Conservation (phyloP, 2,329 filamentous ascomycete species). For the Curvularia sp. region DNA sequence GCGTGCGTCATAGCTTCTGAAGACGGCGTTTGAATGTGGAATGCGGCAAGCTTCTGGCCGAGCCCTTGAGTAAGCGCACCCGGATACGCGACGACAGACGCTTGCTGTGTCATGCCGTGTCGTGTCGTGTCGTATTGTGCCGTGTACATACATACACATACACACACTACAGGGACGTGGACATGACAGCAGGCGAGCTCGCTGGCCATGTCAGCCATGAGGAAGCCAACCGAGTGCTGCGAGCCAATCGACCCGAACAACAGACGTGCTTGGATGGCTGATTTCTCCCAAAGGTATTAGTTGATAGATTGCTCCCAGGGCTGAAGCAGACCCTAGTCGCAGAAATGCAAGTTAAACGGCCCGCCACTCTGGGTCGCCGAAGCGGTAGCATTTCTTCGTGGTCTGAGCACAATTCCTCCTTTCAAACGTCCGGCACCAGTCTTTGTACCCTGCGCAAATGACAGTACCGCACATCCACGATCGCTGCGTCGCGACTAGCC, state of each 20-base stretch:
- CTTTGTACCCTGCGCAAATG: slow-evolving; percentile 45
- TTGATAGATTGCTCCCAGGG: slow-evolving; percentile 12
- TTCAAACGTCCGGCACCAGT: slow-evolving; percentile 29
- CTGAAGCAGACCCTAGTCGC: slow-evolving; percentile 17
- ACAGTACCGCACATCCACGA: slow-evolving; percentile 40
- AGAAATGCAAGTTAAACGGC: slow-evolving; percentile 31
- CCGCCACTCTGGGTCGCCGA: slow-evolving; percentile 36
- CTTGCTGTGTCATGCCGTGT: slow-evolving; percentile 8
- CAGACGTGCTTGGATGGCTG: background rate
- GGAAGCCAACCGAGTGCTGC: background rate
- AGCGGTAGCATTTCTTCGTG: slow-evolving; percentile 28
- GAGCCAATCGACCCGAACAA: background rate
- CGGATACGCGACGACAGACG: slow-evolving; percentile 17
- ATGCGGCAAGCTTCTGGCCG: slow-evolving; percentile 26
- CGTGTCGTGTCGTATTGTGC: slow-evolving; percentile 11
- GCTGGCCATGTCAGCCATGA: background rate
- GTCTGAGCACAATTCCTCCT: slow-evolving; percentile 30
- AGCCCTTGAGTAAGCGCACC: slow-evolving; percentile 13
- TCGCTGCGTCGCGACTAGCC: slow-evolving; percentile 31
- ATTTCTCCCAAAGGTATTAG: background rate
- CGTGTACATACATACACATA: background rate
- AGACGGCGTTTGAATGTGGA: slow-evolving; percentile 17
- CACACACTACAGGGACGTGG: background rate
- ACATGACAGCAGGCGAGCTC: background rate
- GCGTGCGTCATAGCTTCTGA: slow-evolving; percentile 34